A percentile compares a stretch with the other conserved stretches of the same genome.
These are phyloP conservation scores for Venturia carpophila DNA, from an alignment of 2,329 filamentous ascomycete genomes.

Conservation along the genomic window DNA sequence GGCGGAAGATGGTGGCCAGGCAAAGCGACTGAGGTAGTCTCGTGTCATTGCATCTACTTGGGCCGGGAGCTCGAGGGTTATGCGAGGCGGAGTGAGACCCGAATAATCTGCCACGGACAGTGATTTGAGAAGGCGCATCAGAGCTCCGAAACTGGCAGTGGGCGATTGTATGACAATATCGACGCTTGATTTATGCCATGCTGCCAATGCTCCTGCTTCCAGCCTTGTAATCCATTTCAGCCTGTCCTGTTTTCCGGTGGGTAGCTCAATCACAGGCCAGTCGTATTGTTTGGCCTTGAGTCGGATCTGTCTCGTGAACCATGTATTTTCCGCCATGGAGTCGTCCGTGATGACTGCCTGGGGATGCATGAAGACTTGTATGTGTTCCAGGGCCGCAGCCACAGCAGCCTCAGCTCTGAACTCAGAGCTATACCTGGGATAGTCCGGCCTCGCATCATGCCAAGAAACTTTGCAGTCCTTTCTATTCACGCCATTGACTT, in stretches of 20 bases:
- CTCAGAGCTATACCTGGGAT: constrained; percentile 60
- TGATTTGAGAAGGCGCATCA: constrained; percentile 70
- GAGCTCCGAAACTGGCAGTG: constrained; percentile 59
- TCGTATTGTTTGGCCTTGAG: constrained; percentile 45
- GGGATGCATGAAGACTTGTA: constrained; percentile 67
- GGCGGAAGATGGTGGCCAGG: constrained; percentile 55
- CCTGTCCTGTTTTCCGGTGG: constrained; percentile 52
- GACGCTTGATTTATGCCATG: constrained; percentile 69
- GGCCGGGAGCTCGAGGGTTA: constrained; percentile 77
- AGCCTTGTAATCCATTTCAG: constrained; percentile 72
- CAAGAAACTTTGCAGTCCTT: constrained; percentile 56
- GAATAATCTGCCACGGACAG: constrained; percentile 68
- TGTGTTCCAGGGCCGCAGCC: constrained; percentile 59
- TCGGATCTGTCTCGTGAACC: constrained; percentile 56
- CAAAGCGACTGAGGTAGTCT: constrained; percentile 47
- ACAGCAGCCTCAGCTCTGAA: constrained; percentile 59
- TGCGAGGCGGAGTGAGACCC: constrained; percentile 58
- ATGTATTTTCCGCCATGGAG: constrained; percentile 55
- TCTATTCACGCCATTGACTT: constrained; percentile 70
- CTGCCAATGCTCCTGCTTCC: constrained; percentile 62
- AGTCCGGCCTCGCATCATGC: constrained; percentile 72
- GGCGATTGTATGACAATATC: constrained; percentile 79
- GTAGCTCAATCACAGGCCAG: constrained; percentile 67
- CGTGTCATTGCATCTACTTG: constrained; percentile 41
- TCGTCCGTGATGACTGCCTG: constrained; percentile 69